Conservation (phyloP, 352 stramenopile species). For the Pythium coloratum region DNA sequence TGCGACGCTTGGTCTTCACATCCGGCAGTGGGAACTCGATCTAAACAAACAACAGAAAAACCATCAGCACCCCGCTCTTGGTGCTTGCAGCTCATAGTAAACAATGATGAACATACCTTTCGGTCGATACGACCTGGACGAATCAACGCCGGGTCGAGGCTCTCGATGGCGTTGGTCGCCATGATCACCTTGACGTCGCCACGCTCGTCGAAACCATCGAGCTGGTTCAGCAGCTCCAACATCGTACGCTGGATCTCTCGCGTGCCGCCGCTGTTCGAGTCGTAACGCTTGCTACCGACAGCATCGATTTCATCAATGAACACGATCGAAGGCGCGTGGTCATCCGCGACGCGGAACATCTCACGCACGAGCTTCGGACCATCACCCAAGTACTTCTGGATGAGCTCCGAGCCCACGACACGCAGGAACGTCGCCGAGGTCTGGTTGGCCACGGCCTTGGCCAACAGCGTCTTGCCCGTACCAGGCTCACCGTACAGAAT, state of each 20-base stretch:
- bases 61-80: neutral
- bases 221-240: slow-evolving; percentile 99
- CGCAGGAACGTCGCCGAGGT: slow-evolving; percentile 99
- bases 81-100: neutral
- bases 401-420: slow-evolving; percentile 98
- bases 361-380: slow-evolving; percentile 99
- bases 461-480: slow-evolving; percentile 99
- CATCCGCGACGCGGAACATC: slow-evolving; percentile 98
- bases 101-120: slow-evolving; percentile 73
- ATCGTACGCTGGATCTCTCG: slow-evolving; percentile 99
- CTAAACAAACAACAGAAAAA: slow-evolving; percentile 32
- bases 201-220: slow-evolving; percentile 99
- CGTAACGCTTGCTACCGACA: slow-evolving; percentile 99
- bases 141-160: slow-evolving; percentile 98
- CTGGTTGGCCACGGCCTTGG: slow-evolving; percentile 99
- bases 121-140: slow-evolving; percentile 99
- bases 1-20: slow-evolving; percentile 99
- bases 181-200: slow-evolving; percentile 99
- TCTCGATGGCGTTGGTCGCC: slow-evolving; percentile 99
- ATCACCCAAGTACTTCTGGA: slow-evolving; percentile 99
- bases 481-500: slow-evolving; percentile 99
- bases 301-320: slow-evolving; percentile 99
- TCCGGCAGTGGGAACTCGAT: slow-evolving; percentile 99
- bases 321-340: slow-evolving; percentile 98
- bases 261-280: slow-evolving; percentile 97